Percentiles rank a stretch among this genome's conserved stretches.
Evolutionary conservation across 345 rosid species (phyloP).

Genomic region (Eucalyptus polybractea): DNA sequence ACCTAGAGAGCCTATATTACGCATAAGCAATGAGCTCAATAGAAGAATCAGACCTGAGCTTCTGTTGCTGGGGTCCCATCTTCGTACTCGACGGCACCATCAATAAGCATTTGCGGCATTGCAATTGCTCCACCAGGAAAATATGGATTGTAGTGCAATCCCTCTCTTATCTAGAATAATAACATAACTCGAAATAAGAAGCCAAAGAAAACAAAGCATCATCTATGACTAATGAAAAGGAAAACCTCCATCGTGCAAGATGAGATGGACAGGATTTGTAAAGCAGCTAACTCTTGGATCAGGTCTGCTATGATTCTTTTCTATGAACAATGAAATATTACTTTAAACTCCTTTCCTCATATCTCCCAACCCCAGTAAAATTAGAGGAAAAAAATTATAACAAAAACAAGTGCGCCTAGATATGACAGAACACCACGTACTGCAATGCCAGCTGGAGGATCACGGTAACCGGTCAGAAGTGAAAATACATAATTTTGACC

Average conservation of each 20-base stretch:
- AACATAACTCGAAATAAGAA: background rate
- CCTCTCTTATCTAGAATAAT: slow-evolving; percentile 70
- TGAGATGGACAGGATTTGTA: background rate
- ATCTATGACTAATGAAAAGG: background rate
- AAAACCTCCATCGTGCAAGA: background rate
- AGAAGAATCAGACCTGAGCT: slow-evolving; percentile 58
- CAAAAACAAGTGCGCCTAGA: background rate
- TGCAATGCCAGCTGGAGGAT: slow-evolving; percentile 96
- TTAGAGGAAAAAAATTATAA: background rate
- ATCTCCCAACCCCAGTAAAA: background rate
- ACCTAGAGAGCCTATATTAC: background rate
- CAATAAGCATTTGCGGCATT: slow-evolving; percentile 96
- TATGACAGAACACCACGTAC: slow-evolving; percentile 6
- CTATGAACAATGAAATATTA: background rate
- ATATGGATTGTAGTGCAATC: slow-evolving; percentile 93
- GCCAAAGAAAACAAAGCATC: background rate
- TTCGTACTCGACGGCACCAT: slow-evolving; percentile 97
- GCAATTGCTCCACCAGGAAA: slow-evolving; percentile 99
- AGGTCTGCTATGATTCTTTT: background rate
- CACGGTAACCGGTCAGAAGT: slow-evolving; percentile 94
- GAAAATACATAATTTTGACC: slow-evolving; percentile 97
- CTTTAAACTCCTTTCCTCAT: background rate
- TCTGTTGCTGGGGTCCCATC: slow-evolving; percentile 97
- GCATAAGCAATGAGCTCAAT: background rate
- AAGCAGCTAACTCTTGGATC: background rate